Evolutionary conservation across 1,284 basidiomycete species (phyloP).

Genomic region (Takashimella tepidaria): DNA sequence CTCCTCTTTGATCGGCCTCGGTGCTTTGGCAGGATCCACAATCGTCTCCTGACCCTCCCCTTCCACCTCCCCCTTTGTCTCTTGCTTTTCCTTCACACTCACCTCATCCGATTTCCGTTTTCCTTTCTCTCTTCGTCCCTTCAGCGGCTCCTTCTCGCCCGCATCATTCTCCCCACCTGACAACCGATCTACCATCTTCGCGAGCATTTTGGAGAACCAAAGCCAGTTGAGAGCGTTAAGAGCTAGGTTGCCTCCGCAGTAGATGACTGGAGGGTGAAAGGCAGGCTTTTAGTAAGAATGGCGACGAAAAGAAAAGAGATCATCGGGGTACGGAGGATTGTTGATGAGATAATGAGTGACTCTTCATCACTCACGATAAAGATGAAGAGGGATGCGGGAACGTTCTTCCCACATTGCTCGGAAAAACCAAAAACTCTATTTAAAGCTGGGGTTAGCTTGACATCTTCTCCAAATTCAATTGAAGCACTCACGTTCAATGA

Average conservation of each 20-base stretch:
- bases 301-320: background rate
- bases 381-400: conserved; percentile 23
- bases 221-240: conserved; percentile 34
- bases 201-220: conserved; percentile 39
- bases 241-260: conserved; percentile 29
- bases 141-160: background rate
- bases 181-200: conserved; percentile 22
- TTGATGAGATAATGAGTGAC: background rate
- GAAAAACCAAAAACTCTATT: conserved; percentile 28
- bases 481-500: conserved; percentile 27
- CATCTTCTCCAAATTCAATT: too few species aligned
- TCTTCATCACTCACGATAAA: conserved; percentile 25
- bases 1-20: background rate
- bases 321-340: too few species aligned
- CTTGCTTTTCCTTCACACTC: too few species aligned
- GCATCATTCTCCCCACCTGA: conserved; percentile 5
- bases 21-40: background rate
- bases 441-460: too few species aligned
- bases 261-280: conserved; percentile 16
- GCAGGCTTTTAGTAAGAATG: too few species aligned
- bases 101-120: too few species aligned
- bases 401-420: conserved; percentile 24
- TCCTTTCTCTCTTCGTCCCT: background rate
- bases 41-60: background rate
- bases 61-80: background rate